These are phyloP conservation scores for Extremus antarcticus DNA, from an alignment of 495 filamentous ascomycete species.

Conservation along the genomic window DNA sequence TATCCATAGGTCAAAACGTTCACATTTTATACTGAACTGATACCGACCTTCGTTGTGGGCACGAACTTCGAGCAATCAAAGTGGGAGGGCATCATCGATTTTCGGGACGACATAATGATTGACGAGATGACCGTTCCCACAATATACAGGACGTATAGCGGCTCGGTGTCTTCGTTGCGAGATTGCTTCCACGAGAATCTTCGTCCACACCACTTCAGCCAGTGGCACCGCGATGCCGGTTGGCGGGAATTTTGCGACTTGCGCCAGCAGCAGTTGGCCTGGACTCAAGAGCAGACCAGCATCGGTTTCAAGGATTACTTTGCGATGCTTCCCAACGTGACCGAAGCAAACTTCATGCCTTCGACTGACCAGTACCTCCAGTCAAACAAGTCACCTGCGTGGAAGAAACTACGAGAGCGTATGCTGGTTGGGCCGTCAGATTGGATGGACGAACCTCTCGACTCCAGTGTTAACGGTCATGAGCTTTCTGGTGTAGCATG, in stretches of 20 bases:
- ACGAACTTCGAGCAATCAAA: background rate
- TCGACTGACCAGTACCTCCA: background rate
- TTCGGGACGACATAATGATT: no score
- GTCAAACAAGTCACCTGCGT: background rate
- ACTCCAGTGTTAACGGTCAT: no score
- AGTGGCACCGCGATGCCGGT: background rate
- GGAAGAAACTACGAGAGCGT: background rate
- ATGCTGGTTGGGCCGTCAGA: conserved; percentile 1
- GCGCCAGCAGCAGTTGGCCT: background rate
- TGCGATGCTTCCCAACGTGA: background rate
- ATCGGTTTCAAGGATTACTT: background rate
- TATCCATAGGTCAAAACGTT: no score
- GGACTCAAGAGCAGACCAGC: background rate
- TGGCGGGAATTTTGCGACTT: background rate
- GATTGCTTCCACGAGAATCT: background rate
- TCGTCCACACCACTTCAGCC: background rate
- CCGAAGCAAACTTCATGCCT: background rate
- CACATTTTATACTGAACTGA: conserved; percentile 5
- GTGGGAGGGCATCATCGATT: background rate
- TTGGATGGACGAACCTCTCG: background rate
- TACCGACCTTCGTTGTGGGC: background rate
- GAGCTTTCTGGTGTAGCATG: background rate
- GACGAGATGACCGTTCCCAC: no score
- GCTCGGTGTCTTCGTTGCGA: no score
- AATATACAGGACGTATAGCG: no score